A percentile compares a stretch with the other conserved stretches of the same genome.
Evolutionary conservation across 768 basidiomycete genomes (phyloP).

Genomic region (Tephrocybe sp.): DNA sequence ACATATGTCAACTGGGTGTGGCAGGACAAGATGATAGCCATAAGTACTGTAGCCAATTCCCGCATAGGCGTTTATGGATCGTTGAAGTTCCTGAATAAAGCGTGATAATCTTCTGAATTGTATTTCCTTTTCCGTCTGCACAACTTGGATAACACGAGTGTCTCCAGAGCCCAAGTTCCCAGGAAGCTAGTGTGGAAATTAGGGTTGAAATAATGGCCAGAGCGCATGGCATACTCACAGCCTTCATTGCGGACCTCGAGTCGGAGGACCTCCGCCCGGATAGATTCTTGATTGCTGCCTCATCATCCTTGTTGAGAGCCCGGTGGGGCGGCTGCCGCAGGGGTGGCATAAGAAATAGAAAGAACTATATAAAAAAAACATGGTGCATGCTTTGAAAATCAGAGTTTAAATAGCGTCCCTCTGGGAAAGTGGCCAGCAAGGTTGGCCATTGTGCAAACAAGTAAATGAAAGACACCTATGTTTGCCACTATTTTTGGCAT

Average conservation of each 20-base stretch:
- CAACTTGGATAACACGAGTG: no score
- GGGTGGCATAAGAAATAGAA: not conserved
- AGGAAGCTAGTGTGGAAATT: no score
- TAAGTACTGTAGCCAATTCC: not conserved
- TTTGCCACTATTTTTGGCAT: no score
- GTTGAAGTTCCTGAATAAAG: not conserved
- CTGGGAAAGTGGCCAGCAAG: not conserved
- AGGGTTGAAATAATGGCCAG: no score
- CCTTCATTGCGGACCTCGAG: no score
- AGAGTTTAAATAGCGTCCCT: not conserved
- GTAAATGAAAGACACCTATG: no score
- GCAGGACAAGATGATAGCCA: not conserved
- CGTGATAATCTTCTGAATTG: not conserved
- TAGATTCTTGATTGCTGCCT: no score
- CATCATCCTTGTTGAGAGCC: not conserved
- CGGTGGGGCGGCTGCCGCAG: not conserved
- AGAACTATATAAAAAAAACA: not conserved
- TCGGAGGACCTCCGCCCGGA: no score
- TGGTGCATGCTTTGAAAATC: not conserved
- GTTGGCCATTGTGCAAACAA: not conserved
- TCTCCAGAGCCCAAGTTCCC: no score
- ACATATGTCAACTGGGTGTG: conserved; percentile 2
- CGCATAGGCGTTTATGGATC: not conserved
- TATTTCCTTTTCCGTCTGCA: not conserved
- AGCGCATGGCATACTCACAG: no score